Base-by-base conservation (phyloP, 208 protist species). In the Angomonas ambiguus region DNA sequence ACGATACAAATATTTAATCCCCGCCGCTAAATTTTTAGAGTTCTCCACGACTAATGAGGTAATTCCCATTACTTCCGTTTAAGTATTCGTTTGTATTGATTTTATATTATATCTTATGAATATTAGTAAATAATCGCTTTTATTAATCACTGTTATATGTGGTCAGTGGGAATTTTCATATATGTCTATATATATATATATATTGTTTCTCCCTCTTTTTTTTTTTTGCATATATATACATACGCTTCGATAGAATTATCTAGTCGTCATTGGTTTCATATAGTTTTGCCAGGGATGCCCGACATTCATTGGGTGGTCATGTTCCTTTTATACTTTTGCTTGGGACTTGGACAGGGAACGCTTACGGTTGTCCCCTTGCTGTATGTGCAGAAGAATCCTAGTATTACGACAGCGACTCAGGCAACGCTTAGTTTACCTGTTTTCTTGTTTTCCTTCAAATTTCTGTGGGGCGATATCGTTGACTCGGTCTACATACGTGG, bases 391-490 rank as follows among this genome's bases (percentile, higher is more conserved):
- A 18, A 32, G 6, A 31, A 62, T 51, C 56, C 68, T 2, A 41
- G 53, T n/a, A 22, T 67, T 13, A 45, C 59, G 2, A 48, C 61
- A 0, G 49, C 31, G 4, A 51, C 76, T 28, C 51, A 68, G 22
- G 78, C 72, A 20, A 76, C 72, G 16, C 53, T 84, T 11, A 67
- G 62, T 22, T 49, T 84, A 6, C 59, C 74, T 45, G 63, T 64
- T 25, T 75, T 77, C 66, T 62, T 60, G n/a, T 84, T 80, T 62
- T 65, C 74, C 11, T 45, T 84, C 45, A 84, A 84, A 58, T 70
- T 84, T 22, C 41, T 84, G n/a, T 84, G 78, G 78, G 75, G 71
- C 2, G 74, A 74, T 8, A 1, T 84, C 2, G 74, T 84, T 5
- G 78, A 84, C 35, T 51, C 27, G 45, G 65, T 31, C 59, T 84